Evolutionary conservation across 176 grass and related monocot species (phyloP), one percentile per base, ranked within the genome.

Genomic region (Ananas comosus): DNA sequence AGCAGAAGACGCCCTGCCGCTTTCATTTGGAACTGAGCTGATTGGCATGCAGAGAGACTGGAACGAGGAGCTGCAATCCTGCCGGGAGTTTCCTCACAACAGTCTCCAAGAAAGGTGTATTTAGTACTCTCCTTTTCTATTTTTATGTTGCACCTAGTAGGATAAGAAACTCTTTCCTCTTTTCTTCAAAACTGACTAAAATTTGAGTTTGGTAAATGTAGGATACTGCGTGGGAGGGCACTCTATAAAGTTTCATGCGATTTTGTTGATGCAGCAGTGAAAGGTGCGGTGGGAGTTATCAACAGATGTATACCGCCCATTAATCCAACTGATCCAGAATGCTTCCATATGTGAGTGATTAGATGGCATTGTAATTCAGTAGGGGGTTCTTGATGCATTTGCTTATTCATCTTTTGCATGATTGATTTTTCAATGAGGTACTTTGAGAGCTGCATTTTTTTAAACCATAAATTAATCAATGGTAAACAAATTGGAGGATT

Each of bases 41-140:
- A 88, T 93, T 88, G 95, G 89, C 67, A 94, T 99, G 95, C 95
- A 99, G 73, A 93, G 95, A 84, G 95, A 99, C 72, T 99, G 95
- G 95, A 99, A 99, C 51, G 95, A 99, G 71, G 94, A 99, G 63
- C 64, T 94, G 53, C 95, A 99, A 22, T 99, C 95, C 49, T 99
- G 95, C 73, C 84, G 80, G 63, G 95, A 99, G 79, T 99, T 99
- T 51, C 95, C 95, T 80, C 95, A 94, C 69, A 79, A 67, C 72
- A 93, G 80, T 76, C 66, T 86, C 51, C 95, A 99, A 74, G 95
- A 99, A 85, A 93, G 87, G 95, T 99, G 66, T 54, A 53, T 49
- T 64, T 74, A 54, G 69, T 64, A 64, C 54, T n/a, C 22, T 74
- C 42, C 25, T 61, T 12, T 22, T 68, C 7, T 47, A 19, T 72